A percentile compares a stretch with the other conserved stretches of the same genome.
Evolutionary conservation across 140 eudicot species (phyloP).

Genomic region (Oenanthe javanica): DNA sequence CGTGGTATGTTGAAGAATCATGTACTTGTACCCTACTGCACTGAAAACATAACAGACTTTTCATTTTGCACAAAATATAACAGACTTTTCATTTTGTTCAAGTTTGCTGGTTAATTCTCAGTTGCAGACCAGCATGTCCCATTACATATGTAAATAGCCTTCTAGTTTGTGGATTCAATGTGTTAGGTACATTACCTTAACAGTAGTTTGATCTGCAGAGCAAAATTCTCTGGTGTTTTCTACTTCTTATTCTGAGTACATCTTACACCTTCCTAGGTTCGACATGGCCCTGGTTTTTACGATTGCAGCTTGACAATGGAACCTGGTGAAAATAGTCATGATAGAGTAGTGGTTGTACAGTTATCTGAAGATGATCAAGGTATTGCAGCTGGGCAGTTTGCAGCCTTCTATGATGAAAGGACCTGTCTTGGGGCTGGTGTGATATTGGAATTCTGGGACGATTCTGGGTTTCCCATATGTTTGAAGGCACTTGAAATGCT

Average conservation of each 20-base stretch:
- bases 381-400: slow-evolving; percentile 96
- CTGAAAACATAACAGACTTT: not conserved
- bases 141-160: not conserved
- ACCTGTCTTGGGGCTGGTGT: slow-evolving; percentile 92
- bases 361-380: slow-evolving; percentile 91
- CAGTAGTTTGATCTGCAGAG: not conserved
- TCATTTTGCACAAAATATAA: too few relatives aligned
- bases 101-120: not conserved
- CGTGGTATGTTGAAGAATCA: not conserved
- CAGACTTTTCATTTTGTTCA: not conserved
- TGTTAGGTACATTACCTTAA: not conserved
- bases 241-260: not conserved
- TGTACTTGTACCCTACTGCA: not conserved
- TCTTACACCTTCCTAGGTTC: slow-evolving; percentile 41
- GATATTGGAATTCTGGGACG: slow-evolving; percentile 92
- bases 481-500: slow-evolving; percentile 73
- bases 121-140: not conserved
- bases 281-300: slow-evolving; percentile 88
- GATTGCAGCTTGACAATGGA: slow-evolving; percentile 54
- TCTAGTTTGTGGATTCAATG: not conserved
- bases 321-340: slow-evolving; percentile 33
- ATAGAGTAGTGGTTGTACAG: slow-evolving; percentile 59
- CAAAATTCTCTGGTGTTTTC: not conserved
- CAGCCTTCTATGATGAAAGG: slow-evolving; percentile 63
- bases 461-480: slow-evolving; percentile 75